These are phyloP conservation scores for Penicillium nordicum DNA, from an alignment of 2,329 filamentous ascomycete species.

Conservation along the genomic window DNA sequence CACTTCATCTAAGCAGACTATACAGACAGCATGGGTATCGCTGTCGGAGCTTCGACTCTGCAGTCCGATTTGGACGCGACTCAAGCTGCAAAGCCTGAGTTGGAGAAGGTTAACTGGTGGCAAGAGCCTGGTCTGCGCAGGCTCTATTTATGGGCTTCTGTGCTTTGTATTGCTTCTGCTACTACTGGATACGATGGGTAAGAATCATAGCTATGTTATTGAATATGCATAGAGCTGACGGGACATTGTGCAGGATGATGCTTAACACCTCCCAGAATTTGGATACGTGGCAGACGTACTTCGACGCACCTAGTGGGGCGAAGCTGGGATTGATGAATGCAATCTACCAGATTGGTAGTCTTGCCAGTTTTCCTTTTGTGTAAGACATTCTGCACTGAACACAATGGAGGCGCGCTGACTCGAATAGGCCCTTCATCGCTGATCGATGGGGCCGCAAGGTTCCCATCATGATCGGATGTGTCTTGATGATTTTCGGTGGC, in stretches of 20 bases:
- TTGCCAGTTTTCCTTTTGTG: constrained; percentile 40
- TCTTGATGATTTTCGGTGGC: constrained; percentile 47
- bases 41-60: constrained; percentile 12
- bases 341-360: constrained; percentile 45
- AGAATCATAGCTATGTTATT: background rate
- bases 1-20: background rate
- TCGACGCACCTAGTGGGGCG: constrained; percentile 35
- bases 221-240: background rate
- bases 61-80: constrained; percentile 12
- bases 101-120: constrained; percentile 57
- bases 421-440: constrained; percentile 42
- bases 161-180: constrained; percentile 59
- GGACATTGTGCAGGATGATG: constrained; percentile 33
- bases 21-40: constrained; percentile 11
- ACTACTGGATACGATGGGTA: constrained; percentile 61
- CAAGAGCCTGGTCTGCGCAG: constrained; percentile 55
- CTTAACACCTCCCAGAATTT: constrained; percentile 46
- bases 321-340: constrained; percentile 46
- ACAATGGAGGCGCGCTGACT: background rate
- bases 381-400: background rate
- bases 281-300: constrained; percentile 38
- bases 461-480: constrained; percentile 43
- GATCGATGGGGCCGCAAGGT: constrained; percentile 45
- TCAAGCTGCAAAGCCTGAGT: constrained; percentile 45
- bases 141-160: constrained; percentile 52